These are phyloP conservation scores for Inga leiocalycina DNA, from an alignment of 306 rosid genomes.

Conservation along the genomic window DNA sequence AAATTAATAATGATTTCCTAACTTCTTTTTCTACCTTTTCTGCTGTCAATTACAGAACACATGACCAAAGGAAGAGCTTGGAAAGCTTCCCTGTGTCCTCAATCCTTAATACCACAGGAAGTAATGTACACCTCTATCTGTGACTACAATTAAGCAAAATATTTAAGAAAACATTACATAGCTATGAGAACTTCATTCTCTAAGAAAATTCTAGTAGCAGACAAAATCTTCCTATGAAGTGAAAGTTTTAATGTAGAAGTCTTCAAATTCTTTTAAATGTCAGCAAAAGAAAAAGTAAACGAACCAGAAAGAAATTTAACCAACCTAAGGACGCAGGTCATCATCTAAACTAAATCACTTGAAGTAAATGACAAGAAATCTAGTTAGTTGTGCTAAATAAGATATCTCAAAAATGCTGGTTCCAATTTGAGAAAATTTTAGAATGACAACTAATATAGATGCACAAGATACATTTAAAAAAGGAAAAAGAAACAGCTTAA, in stretches of 20 bases:
- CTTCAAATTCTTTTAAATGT: not conserved
- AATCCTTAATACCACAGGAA: not conserved
- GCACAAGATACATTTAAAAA: not conserved
- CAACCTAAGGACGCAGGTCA: not conserved
- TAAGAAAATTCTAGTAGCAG: not conserved
- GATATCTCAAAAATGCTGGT: not conserved
- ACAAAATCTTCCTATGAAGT: not conserved
- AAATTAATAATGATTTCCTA: too few relatives aligned
- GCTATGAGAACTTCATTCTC: too few relatives aligned
- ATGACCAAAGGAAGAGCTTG: slow-evolving; percentile 27
- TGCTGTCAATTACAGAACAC: slow-evolving; percentile 9
- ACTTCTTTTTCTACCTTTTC: slow-evolving; percentile 2
- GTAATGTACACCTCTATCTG: slow-evolving; percentile 1
- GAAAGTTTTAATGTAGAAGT: not conserved
- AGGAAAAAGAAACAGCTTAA: not conserved
- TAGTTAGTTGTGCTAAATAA: slow-evolving; percentile 2
- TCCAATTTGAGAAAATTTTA: not conserved
- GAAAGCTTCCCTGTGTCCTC: not conserved
- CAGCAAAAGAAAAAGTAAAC: not conserved
- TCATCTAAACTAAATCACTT: not conserved
- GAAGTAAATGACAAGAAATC: not conserved
- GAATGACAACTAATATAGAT: slow-evolving; percentile 2
- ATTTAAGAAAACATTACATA: not conserved
- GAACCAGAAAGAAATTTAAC: not conserved
- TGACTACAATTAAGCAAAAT: slow-evolving; percentile 3